Evolutionary conservation across 2,329 filamentous ascomycete genomes (phyloP).

Genomic region (Blastomyces parvus): DNA sequence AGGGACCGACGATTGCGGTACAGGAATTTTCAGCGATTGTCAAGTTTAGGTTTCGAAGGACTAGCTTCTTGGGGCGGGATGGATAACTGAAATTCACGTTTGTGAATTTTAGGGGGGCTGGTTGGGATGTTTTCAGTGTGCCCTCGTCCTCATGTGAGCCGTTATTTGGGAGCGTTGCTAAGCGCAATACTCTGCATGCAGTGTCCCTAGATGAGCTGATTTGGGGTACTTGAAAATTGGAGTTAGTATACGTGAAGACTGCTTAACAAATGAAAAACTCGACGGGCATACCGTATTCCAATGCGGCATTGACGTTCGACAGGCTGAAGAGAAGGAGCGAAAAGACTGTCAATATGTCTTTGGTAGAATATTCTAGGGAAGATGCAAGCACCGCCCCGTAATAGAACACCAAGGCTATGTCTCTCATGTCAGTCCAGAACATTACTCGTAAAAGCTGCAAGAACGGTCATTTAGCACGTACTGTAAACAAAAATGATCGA

Average conservation of each 20-base stretch:
- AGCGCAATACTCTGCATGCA: slow-evolving; percentile 61
- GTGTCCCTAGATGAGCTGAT: slow-evolving; percentile 64
- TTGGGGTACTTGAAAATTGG: slow-evolving; percentile 54
- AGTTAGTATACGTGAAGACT: slow-evolving; percentile 12
- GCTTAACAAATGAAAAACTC: too few relatives aligned
- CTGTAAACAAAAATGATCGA: slow-evolving; percentile 58
- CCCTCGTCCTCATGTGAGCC: slow-evolving; percentile 52
- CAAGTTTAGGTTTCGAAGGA: slow-evolving; percentile 59
- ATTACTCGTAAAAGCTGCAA: background rate
- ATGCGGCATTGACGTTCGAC: slow-evolving; percentile 58
- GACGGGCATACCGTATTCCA: slow-evolving; percentile 47
- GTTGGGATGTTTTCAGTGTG: slow-evolving; percentile 32
- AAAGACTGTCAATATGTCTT: slow-evolving; percentile 61
- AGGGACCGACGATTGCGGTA: slow-evolving; percentile 70
- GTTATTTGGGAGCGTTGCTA: slow-evolving; percentile 50
- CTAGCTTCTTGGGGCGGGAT: slow-evolving; percentile 40
- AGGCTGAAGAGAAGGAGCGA: slow-evolving; percentile 78
- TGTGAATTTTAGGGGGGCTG: slow-evolving; percentile 49
- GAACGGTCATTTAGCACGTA: slow-evolving; percentile 19
- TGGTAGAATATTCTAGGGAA: slow-evolving; percentile 41
- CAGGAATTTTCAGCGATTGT: slow-evolving; percentile 53
- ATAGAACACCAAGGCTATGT: slow-evolving; percentile 64
- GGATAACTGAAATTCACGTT: slow-evolving; percentile 66
- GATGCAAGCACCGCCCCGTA: slow-evolving; percentile 62
- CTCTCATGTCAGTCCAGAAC: slow-evolving; percentile 10